Percentiles rank a stretch among this genome's conserved stretches.
phyloP scores from a whole-genome alignment of 2,329 filamentous ascomycete genomes.

The Chrysoporthe puriensis region DNA sequence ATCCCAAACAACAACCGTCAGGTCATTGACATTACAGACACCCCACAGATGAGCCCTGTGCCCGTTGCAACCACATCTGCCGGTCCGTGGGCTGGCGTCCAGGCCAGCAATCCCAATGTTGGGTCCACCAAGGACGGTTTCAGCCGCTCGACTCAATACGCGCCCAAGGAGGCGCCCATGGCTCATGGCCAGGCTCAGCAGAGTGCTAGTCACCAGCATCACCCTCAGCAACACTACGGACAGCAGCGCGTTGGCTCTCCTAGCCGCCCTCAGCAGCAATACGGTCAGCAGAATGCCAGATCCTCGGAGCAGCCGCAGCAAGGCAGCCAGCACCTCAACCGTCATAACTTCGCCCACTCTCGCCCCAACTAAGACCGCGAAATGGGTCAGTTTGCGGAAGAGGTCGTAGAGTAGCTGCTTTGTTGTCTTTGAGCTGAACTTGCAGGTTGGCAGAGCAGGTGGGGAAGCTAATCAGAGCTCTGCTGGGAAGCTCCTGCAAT shows the following conservation, averaged over 20 bases:
- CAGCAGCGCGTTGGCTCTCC: not conserved
- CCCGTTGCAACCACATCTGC: too few relatives aligned
- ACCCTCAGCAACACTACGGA: not conserved
- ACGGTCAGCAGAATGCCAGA: not conserved
- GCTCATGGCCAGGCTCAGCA: not conserved
- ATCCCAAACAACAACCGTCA: not conserved
- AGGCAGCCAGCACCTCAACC: not conserved
- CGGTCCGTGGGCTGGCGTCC: not conserved
- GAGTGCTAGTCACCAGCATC: not conserved
- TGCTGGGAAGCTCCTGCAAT: not conserved
- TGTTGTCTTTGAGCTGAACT: not conserved
- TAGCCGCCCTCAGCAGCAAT: not conserved
- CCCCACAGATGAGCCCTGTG: not conserved
- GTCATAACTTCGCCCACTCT: not conserved
- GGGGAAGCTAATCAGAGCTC: not conserved
- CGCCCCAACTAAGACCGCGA: not conserved
- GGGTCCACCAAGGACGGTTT: not conserved
- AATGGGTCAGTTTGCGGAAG: not conserved
- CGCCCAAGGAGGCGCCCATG: not conserved
- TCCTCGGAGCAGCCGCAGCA: not conserved
- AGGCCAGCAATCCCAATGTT: not conserved
- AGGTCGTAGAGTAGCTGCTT: not conserved
- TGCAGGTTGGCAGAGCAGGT: not conserved
- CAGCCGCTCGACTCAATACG: not conserved
- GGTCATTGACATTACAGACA: not conserved